Percentiles rank a stretch among this genome's conserved stretches.
These are phyloP conservation scores for Lepidium sativum DNA, from an alignment of 345 rosid species.

Conservation along the genomic window DNA sequence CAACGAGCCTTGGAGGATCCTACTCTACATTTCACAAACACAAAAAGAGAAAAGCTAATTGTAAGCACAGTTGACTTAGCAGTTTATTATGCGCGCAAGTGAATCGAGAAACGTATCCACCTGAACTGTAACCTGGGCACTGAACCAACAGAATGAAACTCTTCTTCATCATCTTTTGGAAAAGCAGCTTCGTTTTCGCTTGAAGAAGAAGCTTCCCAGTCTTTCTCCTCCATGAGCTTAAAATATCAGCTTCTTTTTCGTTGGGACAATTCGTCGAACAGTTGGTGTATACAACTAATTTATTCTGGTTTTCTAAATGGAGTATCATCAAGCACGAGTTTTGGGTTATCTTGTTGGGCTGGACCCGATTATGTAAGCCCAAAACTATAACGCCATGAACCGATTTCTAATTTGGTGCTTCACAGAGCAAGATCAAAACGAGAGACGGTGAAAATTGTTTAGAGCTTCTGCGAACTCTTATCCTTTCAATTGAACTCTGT, in stretches of 20 bases:
- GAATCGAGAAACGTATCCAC: constrained; percentile 4
- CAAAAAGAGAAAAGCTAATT: neutral
- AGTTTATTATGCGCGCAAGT: neutral
- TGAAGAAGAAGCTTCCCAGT: constrained; percentile 24
- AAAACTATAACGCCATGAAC: neutral
- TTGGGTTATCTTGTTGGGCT: neutral
- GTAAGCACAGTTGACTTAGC: neutral
- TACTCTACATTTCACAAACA: constrained; percentile 8
- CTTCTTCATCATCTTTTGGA: constrained; percentile 19
- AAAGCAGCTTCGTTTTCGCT: constrained; percentile 15
- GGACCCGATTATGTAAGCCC: neutral
- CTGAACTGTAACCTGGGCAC: constrained; percentile 22
- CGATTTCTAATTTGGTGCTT: neutral
- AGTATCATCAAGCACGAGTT: too few relatives aligned
- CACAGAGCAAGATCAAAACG: neutral
- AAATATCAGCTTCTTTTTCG: neutral
- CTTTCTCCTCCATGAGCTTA: constrained; percentile 11
- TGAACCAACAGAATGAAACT: constrained; percentile 17
- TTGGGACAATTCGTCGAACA: constrained; percentile 19
- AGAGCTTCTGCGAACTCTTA: constrained; percentile 12
- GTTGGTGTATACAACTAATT: neutral
- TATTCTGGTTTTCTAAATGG: too few relatives aligned
- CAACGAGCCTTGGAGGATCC: constrained; percentile 61
- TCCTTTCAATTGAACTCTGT: constrained; percentile 1
- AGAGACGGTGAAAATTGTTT: neutral